A percentile compares a stretch with the other conserved stretches of the same genome.
These are phyloP conservation scores for Fusarium domesticum DNA, from an alignment of 2,329 filamentous ascomycete genomes.

Conservation along the genomic window DNA sequence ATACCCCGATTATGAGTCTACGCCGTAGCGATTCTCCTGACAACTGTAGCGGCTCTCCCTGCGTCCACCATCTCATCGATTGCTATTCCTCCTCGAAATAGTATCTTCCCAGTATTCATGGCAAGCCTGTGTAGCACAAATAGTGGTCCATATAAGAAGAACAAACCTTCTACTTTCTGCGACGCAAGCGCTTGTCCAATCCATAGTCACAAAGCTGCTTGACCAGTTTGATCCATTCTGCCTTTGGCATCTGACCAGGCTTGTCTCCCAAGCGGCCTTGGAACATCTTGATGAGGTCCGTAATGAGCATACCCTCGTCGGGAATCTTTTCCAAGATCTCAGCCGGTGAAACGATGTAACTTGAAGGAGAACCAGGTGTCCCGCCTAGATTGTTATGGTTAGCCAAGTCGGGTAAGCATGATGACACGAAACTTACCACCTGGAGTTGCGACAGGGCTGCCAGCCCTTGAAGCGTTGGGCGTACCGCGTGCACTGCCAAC, in stretches of 20 bases:
- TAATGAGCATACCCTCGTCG: conserved; percentile 53
- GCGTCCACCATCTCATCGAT: background rate
- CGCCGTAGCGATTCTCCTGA: background rate
- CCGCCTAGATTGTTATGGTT: conserved; percentile 23
- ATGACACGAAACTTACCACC: conserved; percentile 33
- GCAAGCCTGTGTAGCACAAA: background rate
- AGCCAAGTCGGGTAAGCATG: conserved; percentile 2
- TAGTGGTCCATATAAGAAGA: background rate
- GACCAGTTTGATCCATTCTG: conserved; percentile 59
- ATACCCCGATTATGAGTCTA: conserved; percentile 24
- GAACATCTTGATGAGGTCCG: conserved; percentile 54
- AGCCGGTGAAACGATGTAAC: conserved; percentile 43
- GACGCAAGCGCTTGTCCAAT: conserved; percentile 51
- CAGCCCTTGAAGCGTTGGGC: conserved; percentile 58
- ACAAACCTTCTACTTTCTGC: conserved; percentile 34
- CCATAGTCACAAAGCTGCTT: conserved; percentile 54
- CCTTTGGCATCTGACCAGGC: conserved; percentile 49
- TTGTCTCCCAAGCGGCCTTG: conserved; percentile 50
- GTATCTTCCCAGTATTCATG: background rate
- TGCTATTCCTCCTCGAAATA: background rate
- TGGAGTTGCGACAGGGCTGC: conserved; percentile 53
- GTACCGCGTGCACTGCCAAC: conserved; percentile 48
- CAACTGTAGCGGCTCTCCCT: background rate
- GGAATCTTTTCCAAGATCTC: conserved; percentile 56
- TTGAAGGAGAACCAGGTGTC: conserved; percentile 36